Evolutionary conservation across 192 early-diverging fungal genomes (phyloP).

Genomic region (Funneliformis geosporum): DNA sequence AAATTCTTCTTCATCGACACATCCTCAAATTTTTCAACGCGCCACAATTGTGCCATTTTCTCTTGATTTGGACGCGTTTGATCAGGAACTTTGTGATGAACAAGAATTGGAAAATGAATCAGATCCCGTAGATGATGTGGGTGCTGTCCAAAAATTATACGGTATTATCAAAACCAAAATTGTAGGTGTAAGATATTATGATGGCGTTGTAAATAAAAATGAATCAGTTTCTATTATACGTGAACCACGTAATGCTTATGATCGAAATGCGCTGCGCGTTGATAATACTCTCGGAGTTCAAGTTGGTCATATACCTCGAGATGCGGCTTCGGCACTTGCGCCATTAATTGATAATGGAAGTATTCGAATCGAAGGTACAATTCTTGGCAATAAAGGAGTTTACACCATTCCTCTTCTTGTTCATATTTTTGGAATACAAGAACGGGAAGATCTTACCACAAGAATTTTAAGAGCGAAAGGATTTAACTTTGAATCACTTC

Average conservation of each 20-base stretch:
- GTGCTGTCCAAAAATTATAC: background rate
- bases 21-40: background rate
- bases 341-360: background rate
- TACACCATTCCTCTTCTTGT: background rate
- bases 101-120: background rate
- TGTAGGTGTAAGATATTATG: background rate
- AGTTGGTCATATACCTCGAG: slow-evolving; percentile 9
- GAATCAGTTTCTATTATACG: background rate
- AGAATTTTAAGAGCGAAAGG: background rate
- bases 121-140: background rate
- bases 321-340: background rate
- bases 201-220: background rate
- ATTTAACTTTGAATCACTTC: background rate
- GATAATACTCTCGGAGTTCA: slow-evolving; percentile 6
- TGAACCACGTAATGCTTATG: background rate
- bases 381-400: background rate
- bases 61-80: background rate
- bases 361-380: slow-evolving; percentile 7
- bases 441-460: background rate
- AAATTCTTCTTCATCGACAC: no score
- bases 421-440: background rate
- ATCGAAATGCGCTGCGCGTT: background rate
- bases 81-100: background rate
- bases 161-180: background rate
- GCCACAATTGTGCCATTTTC: background rate